These are phyloP conservation scores for Torrubiella hemipterigena DNA, from an alignment of 2,329 filamentous ascomycete species.

Conservation along the genomic window DNA sequence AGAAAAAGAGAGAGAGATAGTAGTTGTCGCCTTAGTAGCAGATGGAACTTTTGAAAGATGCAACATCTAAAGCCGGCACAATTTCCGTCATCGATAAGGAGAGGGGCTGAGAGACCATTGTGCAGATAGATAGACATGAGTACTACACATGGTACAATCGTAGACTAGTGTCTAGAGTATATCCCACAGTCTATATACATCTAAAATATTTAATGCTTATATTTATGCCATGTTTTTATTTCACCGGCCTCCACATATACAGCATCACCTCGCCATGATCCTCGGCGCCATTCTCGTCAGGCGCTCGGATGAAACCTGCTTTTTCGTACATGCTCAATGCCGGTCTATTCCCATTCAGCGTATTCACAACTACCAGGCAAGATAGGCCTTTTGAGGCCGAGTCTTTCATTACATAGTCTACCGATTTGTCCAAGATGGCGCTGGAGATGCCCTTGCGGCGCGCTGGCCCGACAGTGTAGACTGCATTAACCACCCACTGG, in stretches of 20 bases:
- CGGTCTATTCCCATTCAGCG: not conserved
- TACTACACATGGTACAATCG: too few relatives aligned
- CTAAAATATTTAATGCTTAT: too few relatives aligned
- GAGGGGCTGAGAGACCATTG: too few relatives aligned
- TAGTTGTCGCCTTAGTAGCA: too few relatives aligned
- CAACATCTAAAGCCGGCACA: too few relatives aligned
- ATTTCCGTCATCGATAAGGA: too few relatives aligned
- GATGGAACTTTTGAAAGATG: too few relatives aligned
- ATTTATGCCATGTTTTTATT: too few relatives aligned
- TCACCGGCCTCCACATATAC: constrained; percentile 1
- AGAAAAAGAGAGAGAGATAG: too few relatives aligned
- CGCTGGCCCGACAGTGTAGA: constrained; percentile 2
- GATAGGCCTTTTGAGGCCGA: constrained; percentile 1
- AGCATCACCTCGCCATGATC: constrained; percentile 3
- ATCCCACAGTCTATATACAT: too few relatives aligned
- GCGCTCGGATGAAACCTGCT: constrained; percentile 1
- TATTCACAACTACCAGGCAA: constrained; percentile 2
- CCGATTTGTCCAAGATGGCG: not conserved
- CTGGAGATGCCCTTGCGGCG: constrained; percentile 2
- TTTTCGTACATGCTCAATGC: constrained; percentile 3
- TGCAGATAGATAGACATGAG: too few relatives aligned
- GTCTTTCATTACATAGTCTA: not conserved
- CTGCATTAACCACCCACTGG: constrained; percentile 4
- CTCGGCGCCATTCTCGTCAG: constrained; percentile 4
- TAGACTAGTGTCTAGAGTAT: too few relatives aligned